Evolutionary conservation across 1,284 basidiomycete species (phyloP).

Genomic region (Omphalotus olearius): DNA sequence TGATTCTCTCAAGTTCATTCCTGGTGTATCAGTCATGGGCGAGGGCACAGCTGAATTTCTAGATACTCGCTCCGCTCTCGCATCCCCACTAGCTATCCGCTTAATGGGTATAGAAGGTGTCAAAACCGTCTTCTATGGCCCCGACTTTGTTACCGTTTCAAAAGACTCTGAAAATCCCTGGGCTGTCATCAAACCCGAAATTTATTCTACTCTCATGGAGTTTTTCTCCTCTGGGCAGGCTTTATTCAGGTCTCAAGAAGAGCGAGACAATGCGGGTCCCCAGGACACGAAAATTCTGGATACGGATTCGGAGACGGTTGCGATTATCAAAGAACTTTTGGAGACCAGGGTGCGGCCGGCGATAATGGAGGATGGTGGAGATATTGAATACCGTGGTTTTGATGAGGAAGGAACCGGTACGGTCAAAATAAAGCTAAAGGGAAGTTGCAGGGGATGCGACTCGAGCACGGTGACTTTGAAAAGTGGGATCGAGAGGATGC

Average conservation of each 20-base stretch:
- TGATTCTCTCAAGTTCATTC: conserved; percentile 97
- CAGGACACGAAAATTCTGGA: conserved; percentile 96
- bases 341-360: conserved; percentile 95
- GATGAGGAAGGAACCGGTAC: conserved; percentile 58
- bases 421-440: conserved; percentile 90
- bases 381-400: conserved; percentile 82
- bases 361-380: conserved; percentile 94
- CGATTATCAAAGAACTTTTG: conserved; percentile 97
- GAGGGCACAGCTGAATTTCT: conserved; percentile 92
- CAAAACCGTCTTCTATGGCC: conserved; percentile 88
- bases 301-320: conserved; percentile 95
- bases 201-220: conserved; percentile 98
- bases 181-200: conserved; percentile 95
- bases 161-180: conserved; percentile 87
- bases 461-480: conserved; percentile 94
- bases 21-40: conserved; percentile 85
- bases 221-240: conserved; percentile 88
- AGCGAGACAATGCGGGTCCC: conserved; percentile 75
- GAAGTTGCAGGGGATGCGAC: conserved; percentile 92
- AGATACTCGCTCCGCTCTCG: conserved; percentile 78
- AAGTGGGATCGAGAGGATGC: conserved; percentile 95
- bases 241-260: conserved; percentile 80
- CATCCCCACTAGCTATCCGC: conserved; percentile 88
- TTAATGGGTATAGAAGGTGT: conserved; percentile 94
- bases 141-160: conserved; percentile 96